Evolutionary conservation across 78 protist genomes (phyloP).

Genomic region (Mastigamoeba balamuthi): DNA sequence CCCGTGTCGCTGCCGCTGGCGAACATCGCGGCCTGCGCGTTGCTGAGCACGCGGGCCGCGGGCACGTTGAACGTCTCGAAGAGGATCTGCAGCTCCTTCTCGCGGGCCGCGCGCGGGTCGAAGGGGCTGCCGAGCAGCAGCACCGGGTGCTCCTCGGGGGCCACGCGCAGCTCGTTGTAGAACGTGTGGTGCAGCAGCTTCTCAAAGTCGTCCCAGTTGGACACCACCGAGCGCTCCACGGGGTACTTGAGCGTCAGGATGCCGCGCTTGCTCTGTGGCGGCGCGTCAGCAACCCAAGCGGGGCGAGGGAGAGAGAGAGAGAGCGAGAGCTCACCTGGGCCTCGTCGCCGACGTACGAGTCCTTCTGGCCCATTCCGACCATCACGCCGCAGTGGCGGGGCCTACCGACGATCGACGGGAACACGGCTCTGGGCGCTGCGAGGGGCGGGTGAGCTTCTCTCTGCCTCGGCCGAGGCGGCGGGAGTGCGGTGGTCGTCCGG

Average conservation of each 20-base stretch:
- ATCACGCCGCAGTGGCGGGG: conserved; percentile 68
- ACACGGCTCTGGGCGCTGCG: conserved; percentile 71
- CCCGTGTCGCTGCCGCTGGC: conserved; percentile 86
- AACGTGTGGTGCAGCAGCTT: conserved; percentile 73
- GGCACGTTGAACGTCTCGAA: conserved; percentile 92
- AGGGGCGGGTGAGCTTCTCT: no score
- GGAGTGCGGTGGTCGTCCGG: no score
- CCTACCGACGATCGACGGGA: conserved; percentile 81
- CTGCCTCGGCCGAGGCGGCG: no score
- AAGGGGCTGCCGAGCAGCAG: conserved; percentile 91
- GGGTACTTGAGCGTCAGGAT: conserved; percentile 64
- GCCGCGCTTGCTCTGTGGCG: conserved; percentile 44
- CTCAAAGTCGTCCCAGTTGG: conserved; percentile 78
- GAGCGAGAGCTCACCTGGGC: no score
- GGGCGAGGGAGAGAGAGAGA: no score
- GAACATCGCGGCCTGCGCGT: conserved; percentile 86
- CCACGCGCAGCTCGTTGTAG: conserved; percentile 83
- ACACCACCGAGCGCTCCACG: conserved; percentile 59
- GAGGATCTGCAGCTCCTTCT: conserved; percentile 76
- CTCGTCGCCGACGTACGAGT: conserved; percentile 79
- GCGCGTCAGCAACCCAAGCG: background rate
- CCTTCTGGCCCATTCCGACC: conserved; percentile 75
- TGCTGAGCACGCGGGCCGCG: conserved; percentile 79
- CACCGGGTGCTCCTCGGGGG: conserved; percentile 93
- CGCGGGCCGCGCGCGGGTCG: conserved; percentile 88